Base-by-base conservation (phyloP, 75 land plant species). In the Cupressus sempervirens region DNA sequence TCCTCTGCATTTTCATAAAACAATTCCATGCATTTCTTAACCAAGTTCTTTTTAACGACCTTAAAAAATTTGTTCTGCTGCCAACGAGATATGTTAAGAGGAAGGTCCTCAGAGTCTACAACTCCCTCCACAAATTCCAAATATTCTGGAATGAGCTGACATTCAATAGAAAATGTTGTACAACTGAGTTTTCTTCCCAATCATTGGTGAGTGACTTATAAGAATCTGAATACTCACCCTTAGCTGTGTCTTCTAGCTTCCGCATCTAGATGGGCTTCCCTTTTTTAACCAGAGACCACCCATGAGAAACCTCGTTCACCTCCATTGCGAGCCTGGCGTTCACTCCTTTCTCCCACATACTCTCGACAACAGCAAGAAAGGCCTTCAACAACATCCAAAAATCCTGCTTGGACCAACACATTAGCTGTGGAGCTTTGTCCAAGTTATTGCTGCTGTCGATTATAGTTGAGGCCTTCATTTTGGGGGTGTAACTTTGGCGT, bases 91-190 rank as follows among this genome's bases (percentile, higher is more conserved):
- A 85, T 87, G 62, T 87, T 76, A 20, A 85, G 43, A 13, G 88
- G 87, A 20, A 87, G 70, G 26, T 85, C 88, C n/a, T 87, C 82
- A 10, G 62, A 85, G 62, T 87, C 87, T 34, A 85, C 88, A 18
- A 85, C 86, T 1, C 87, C 82, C 38, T 87, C 84, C 12, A 86
- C 86, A 86, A 86, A 86, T 1, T 80, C 40, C 1, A 86, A 41
- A 87, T 86, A 86, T 36, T 86, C 87, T 10, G 86, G 87, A 48
- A 86, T 86, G 20, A 93, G 91, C 86, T 93, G 91, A 1, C 91
- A 91, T 70, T 92, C 95, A 34, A 94, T 93, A 92, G 87, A 89
- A 94, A 94, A 77, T 94, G 95, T 85, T 94, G 92, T n/a, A 94
- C 95, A 48, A 91, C 89, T 75, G 92, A 83, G 75, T 92, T 93